Conservation (phyloP, 2,329 filamentous ascomycete genomes). For the Clarireedia hainanense region DNA sequence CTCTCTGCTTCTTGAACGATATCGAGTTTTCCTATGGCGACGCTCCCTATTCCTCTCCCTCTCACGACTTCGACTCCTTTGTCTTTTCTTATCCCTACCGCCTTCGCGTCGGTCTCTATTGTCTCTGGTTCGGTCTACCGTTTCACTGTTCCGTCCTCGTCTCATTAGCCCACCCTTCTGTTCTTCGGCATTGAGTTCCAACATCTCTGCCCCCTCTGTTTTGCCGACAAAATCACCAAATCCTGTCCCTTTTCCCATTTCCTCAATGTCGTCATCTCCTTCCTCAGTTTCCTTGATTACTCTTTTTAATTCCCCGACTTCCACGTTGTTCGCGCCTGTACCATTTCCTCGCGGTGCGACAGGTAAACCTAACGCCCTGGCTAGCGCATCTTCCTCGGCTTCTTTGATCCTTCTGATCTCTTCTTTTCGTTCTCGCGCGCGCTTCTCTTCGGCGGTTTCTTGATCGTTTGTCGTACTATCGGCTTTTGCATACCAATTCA, state of each 20-base stretch:
- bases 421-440: conserved; percentile 57
- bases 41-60: conserved; percentile 12
- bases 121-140: conserved; percentile 21
- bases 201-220: conserved; percentile 12
- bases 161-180: conserved; percentile 18
- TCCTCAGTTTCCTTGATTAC: conserved; percentile 40
- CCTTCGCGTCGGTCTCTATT: conserved; percentile 21
- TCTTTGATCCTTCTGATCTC: conserved; percentile 81
- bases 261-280: conserved; percentile 30
- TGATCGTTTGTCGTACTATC: conserved; percentile 43
- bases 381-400: conserved; percentile 86
- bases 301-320: conserved; percentile 50
- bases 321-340: conserved; percentile 61
- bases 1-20: conserved; percentile 23
- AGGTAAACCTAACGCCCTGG: conserved; percentile 72
- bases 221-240: conserved; percentile 29
- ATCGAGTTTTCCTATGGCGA: conserved; percentile 11
- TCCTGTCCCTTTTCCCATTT: conserved; percentile 22
- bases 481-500: conserved; percentile 57
- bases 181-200: conserved; percentile 8
- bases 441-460: conserved; percentile 52
- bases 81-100: conserved; percentile 24
- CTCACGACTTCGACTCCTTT: conserved; percentile 27
- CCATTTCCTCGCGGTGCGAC: conserved; percentile 46
- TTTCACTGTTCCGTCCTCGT: conserved; percentile 12